Conservation (phyloP, 305 asterid species). For the Nicotiana rustica region DNA sequence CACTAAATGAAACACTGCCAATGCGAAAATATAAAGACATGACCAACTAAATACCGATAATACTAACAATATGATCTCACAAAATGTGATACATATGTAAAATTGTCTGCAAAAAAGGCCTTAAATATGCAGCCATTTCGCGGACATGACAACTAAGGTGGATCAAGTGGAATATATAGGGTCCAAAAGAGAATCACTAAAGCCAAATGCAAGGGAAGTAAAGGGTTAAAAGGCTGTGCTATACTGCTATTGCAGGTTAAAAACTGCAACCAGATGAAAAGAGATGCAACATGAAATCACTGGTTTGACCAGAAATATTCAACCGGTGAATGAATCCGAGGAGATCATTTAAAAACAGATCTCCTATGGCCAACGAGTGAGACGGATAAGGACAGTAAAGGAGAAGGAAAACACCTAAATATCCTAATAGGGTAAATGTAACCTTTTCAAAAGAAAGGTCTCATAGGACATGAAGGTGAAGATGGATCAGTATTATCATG, state of each 20-base stretch:
- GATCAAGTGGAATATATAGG: background rate
- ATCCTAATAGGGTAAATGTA: conserved; percentile 38
- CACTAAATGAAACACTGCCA: background rate
- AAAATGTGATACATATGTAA: conserved; percentile 27
- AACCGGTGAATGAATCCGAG: background rate
- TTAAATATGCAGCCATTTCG: conserved; percentile 79
- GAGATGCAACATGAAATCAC: background rate
- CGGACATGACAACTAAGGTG: conserved; percentile 35
- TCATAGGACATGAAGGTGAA: conserved; percentile 49
- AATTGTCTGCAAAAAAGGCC: conserved; percentile 56
- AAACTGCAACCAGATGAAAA: conserved; percentile 1
- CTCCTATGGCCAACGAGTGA: background rate
- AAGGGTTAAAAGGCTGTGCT: background rate
- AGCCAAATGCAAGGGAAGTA: background rate
- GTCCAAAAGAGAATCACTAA: background rate
- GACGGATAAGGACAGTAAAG: background rate
- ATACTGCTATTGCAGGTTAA: background rate
- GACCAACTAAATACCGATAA: background rate
- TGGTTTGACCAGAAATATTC: background rate
- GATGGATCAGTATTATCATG: conserved; percentile 50
- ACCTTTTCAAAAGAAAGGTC: conserved; percentile 60
- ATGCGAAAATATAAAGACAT: conserved; percentile 10
- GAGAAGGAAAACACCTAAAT: background rate
- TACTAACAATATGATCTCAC: conserved; percentile 26
- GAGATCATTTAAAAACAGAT: conserved; percentile 22